Evolutionary conservation across 305 asterid species (phyloP), one percentile per base, ranked within the genome.

Genomic region (Solanum hybrid): DNA sequence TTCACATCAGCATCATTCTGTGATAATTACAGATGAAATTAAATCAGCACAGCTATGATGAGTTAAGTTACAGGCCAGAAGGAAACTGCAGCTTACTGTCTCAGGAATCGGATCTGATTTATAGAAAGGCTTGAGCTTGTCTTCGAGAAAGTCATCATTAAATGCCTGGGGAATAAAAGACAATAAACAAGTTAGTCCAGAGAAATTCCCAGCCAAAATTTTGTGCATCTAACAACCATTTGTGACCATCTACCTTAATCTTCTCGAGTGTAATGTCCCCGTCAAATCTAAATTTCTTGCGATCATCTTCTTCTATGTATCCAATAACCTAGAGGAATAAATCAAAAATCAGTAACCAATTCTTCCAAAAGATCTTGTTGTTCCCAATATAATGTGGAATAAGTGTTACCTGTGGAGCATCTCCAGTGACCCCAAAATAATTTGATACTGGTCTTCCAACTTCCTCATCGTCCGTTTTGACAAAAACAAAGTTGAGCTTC

Each of bases 381-480:
- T 51, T 3, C 76, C 20, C 31, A 31, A 20, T 5, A 31, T 84
- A 84, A 51, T 45, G 76, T 20, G 41, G 76, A 84, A 51, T 84
- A 89, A 90, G 45, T 84, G 88, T 88, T 93, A 97, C 99, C 90
- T 93, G 93, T 87, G 98, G 94, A 90, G 93, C 90, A 91, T 95
- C 94, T 91, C 95, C 98, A 26, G 93, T 91, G 81, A 95, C 91
- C 86, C 99, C 98, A 93, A 96, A 96, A 92, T 93, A 96, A 88
- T 95, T 94, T 37, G 98, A 97, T 73, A 97, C 98, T 5, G 98
- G 98, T 92, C 90, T 94, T 91, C 98, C 99, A 45, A 91, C 95
- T 88, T 95, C 99, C 79, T 96, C 96, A 36, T 79, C 85, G 31
- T 79, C 10, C 32, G 29, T 22, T 36, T 34, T 94, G 93, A 96